Evolutionary conservation across 2,329 filamentous ascomycete genomes (phyloP).

Genomic region (Apiospora koreana): DNA sequence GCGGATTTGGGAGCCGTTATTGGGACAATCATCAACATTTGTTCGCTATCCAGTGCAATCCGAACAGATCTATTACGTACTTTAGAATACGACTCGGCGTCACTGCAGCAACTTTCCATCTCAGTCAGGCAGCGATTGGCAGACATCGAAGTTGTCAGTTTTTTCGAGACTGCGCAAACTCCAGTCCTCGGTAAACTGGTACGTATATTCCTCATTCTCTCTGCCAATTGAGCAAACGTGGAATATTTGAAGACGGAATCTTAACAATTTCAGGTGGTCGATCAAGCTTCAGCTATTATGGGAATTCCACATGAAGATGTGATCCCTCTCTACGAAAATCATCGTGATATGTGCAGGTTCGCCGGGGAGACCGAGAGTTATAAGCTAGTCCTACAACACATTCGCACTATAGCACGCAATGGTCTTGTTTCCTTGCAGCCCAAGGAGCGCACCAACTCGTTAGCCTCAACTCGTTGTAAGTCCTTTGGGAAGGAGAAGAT

Average conservation of each 20-base stretch:
- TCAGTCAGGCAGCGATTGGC: slow-evolving; percentile 20
- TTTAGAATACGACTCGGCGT: slow-evolving; percentile 19
- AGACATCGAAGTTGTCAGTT: slow-evolving; percentile 22
- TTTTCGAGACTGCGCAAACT: slow-evolving; percentile 21
- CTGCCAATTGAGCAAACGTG: too few relatives aligned
- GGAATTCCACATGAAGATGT: slow-evolving; percentile 5
- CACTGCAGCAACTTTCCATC: slow-evolving; percentile 21
- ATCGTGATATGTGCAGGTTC: slow-evolving; percentile 13
- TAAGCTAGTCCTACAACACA: slow-evolving; percentile 4
- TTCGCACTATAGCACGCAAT: neutral
- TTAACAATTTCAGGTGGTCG: slow-evolving; percentile 25
- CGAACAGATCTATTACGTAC: slow-evolving; percentile 25
- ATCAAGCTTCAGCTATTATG: slow-evolving; percentile 13
- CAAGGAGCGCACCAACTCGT: neutral
- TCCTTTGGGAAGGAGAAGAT: neutral
- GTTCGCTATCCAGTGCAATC: slow-evolving; percentile 17
- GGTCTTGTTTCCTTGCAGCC: neutral
- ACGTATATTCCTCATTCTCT: slow-evolving; percentile 12
- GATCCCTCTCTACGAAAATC: slow-evolving; percentile 12
- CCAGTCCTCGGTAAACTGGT: slow-evolving; percentile 18
- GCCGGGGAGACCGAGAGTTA: neutral
- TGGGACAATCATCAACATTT: slow-evolving; percentile 24
- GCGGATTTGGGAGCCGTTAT: slow-evolving; percentile 24
- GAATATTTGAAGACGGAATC: too few relatives aligned
- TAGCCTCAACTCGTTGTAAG: slow-evolving; percentile 4